Base-by-base conservation (phyloP, 176 grass and related monocot genomes). In the Rhynchospora breviuscula region DNA sequence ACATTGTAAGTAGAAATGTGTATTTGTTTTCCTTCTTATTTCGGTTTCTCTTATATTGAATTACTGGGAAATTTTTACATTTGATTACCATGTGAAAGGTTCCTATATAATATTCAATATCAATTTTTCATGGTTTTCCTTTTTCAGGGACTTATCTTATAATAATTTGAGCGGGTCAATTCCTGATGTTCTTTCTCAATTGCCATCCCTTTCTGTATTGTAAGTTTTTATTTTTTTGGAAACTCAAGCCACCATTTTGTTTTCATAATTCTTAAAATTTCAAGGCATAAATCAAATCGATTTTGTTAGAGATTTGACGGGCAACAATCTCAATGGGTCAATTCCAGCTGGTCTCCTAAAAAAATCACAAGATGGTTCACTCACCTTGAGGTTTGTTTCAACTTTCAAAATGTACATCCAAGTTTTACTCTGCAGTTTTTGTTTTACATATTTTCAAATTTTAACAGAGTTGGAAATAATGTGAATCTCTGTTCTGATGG, bases 91-190 rank as follows among this genome's bases (percentile, higher is more conserved):
- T 47, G 7, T 35, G 22, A 13, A 4, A 54, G 52, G 15, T 73
- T 63, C 63, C 9, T 17, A 9, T 10, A 70, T n/a, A 31, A 85
- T 59, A 9, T 19, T n/a, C 17, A 0, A 18, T 69, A 59, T 29
- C 2, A 53, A 10, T 23, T 72, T 65, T 18, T 57, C 56, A 26
- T 23, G 14, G 29, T 59, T n/a, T n/a, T 71, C 22, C 40, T 56
- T 35, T 92, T 92, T 67, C 79, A 95, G 90, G 63, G 83, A 96
- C 78, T 79, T 92, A 29, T 96, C 93, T 31, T 11, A 91, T 84
- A 96, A 96, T 21, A 90, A 90, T 33, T 84, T 95, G 84, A 82
- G 65, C 6, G 90, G 90, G 6, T 17, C 69, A 61, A 87, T 96
- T 83, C 93, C 90, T 63, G 85, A 91, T 15, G 3, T 18, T 58